Evolutionary conservation across 352 stramenopile species (phyloP), one percentile per base, ranked within the genome.

Genomic region (Pythium monospermum): DNA sequence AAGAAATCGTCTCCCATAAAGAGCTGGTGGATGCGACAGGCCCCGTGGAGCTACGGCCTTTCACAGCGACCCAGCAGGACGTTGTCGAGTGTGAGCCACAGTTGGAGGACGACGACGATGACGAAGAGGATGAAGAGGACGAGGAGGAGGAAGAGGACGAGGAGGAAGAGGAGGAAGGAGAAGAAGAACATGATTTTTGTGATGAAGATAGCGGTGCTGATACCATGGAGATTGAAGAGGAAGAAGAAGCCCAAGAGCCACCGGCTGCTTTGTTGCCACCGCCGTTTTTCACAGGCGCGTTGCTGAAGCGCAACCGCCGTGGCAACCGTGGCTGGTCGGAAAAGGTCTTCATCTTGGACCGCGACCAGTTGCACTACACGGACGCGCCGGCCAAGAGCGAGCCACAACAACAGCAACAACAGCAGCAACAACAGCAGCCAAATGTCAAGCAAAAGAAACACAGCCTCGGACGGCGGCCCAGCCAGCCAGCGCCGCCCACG

Each of bases 301-400:
- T 91, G 44, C 62, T 91, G 26, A 91, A 91, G 64, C 76, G 81
- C 23, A 82, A 83, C 49, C 81, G 81, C 3, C 75, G 78, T 22
- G 78, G 78, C 39, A 82, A 74, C 31, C 81, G 81, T n/a, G 66
- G 60, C 0, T 91, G 81, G 81, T 66, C 69, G 5, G 69, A 83
- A 30, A 89, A 88, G 47, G 72, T 73, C 59, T 88, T 90, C 48
- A 68, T 83, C 4, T 33, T 90, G 13, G 74, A 89, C 12, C 68
- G 82, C 21, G 74, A 83, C 48, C 68, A 87, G 22, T 60, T 91
- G n/a, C 76, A 87, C 43, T 89, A 87, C 60, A 85, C 69, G 2
- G 74, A 87, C 27, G 57, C 76, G 11, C 69, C 53, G 10, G 8
- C 25, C 22, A 57, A 53, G 41, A 40, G 22, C 21, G 22, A 22